Evolutionary conservation across 2,329 filamentous ascomycete species (phyloP), one percentile per base, ranked within the genome.

Genomic region (Ascochyta viciae-villosae): DNA sequence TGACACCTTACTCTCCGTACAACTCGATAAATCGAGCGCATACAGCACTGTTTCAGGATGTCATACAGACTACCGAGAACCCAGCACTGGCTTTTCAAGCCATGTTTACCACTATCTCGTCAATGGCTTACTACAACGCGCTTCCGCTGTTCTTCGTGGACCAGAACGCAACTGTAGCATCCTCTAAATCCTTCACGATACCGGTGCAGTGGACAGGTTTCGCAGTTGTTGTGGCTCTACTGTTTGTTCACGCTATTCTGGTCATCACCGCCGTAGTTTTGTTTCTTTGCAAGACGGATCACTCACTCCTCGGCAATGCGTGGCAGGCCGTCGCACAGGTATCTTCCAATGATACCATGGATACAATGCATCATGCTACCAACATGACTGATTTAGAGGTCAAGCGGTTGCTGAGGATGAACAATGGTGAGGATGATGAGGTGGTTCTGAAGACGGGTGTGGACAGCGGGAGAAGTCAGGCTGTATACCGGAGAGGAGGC

Each of bases 301-400:
- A 56, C 31, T 60, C 54, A 23, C 49, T 62, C 4, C 51, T 62
- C 2, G 57, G 57, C 1, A 60, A 60, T 23, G 50, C 57, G 24
- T 58, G 60, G 60, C 53, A 57, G 22, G 56, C 53, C 19, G 53
- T 62, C 13, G 48, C 54, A 3, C 60, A 63, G 29, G 51, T 58
- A 8, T 41, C 43, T 9, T 54, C 52, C 12, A 52, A 41, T 4
- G 50, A 61, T 39, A 57, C 37, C 1, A 42, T 53, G 9, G 34
- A 45, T 12, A 56, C 43, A 8, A 23, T 57, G 29, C 54, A 53
- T 24, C 27, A 49, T 26, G 58, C 50, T 12, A 40, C 50, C 1
- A 50, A 50, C 19, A 40, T 50, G 26, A 53, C 50, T 4, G 58
- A 58, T 50, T 19, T 49, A 15, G 58, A 61, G 16, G 51, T 61